Percentiles rank a stretch among this genome's conserved stretches.
Evolutionary conservation across 345 rosid species (phyloP).

Genomic region (Eutrema yunnanense): DNA sequence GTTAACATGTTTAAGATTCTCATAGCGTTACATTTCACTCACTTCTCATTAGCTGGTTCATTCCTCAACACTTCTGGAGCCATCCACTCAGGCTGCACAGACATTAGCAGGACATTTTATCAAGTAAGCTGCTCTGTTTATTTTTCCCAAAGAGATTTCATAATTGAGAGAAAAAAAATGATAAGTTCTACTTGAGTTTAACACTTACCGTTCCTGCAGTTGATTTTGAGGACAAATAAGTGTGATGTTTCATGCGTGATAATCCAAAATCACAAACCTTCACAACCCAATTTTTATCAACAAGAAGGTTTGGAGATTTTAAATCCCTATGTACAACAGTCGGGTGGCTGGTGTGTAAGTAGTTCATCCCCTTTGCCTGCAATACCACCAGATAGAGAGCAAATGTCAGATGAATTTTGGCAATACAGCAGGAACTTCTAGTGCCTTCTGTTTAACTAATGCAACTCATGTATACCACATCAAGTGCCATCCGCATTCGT

Average conservation of each 20-base stretch:
- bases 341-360: constrained; percentile 92
- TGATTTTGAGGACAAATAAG: constrained; percentile 89
- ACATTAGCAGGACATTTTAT: background rate
- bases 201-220: constrained; percentile 88
- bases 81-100: constrained; percentile 98
- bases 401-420: background rate
- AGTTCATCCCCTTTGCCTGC: constrained; percentile 98
- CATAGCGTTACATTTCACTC: constrained; percentile 30
- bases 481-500: constrained; percentile 93
- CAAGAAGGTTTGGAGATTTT: constrained; percentile 95
- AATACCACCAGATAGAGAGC: constrained; percentile 12
- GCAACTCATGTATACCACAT: constrained; percentile 57
- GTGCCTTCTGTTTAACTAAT: background rate
- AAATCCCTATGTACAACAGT: constrained; percentile 94
- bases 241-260: constrained; percentile 87
- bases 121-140: background rate
- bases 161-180: background rate
- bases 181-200: background rate
- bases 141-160: constrained; percentile 4
- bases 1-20: background rate
- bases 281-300: constrained; percentile 93
- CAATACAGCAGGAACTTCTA: background rate
- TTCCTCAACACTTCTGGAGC: constrained; percentile 98
- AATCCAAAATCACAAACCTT: constrained; percentile 99
- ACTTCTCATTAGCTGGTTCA: constrained; percentile 97